Evolutionary conservation across 129 eudicot genomes (phyloP), one percentile per base, ranked within the genome.

Genomic region (Helianthus tuberosus): DNA sequence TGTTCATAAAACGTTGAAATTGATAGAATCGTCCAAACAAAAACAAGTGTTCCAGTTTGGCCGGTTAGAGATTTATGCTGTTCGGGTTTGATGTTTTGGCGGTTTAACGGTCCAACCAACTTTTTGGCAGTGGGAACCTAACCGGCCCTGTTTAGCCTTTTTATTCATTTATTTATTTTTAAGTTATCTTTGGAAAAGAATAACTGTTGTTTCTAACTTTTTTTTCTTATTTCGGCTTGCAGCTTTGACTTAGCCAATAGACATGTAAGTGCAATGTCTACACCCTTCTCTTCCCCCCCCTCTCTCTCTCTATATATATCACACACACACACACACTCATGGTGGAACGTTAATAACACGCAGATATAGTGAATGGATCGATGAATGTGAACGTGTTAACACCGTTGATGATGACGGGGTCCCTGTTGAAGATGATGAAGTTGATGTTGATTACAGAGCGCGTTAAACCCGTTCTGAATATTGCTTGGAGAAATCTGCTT

Each of bases 301-400:
- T n/a, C 11, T 60, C 66, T 12, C 65, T 5, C 65, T 3, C 1
- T 43, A 6, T 43, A 41, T 41, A 41, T 41, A 1, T 5, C n/a
- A n/a, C n/a, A n/a, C n/a, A 4, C 15, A 29, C 43, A 61, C 11
- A 32, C 44, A 61, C 66, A 61, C 46, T 32, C 12, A 66, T 78
- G 51, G 17, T 43, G 13, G 66, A 47, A 39, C 57, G 35, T 74
- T 80, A 60, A 51, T 44, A 55, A 12, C 20, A 1, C 65, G 75
- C 89, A 91, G 97, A 83, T 93, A 93, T 52, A 93, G 98, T 27
- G 98, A 93, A 79, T 93, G 97, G 97, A 93, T 93, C 53, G 98
- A 93, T 51, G 98, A 93, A 76, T 93, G 98, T 71, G 97, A 93
- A 71, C 87, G 93, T 36, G 97, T 93, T 53, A 93, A 93, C 84